A percentile compares a stretch with the other conserved stretches of the same genome.
These are phyloP conservation scores for Penicillium sp. DNA, from an alignment of 2,329 filamentous ascomycete genomes.

Conservation along the genomic window DNA sequence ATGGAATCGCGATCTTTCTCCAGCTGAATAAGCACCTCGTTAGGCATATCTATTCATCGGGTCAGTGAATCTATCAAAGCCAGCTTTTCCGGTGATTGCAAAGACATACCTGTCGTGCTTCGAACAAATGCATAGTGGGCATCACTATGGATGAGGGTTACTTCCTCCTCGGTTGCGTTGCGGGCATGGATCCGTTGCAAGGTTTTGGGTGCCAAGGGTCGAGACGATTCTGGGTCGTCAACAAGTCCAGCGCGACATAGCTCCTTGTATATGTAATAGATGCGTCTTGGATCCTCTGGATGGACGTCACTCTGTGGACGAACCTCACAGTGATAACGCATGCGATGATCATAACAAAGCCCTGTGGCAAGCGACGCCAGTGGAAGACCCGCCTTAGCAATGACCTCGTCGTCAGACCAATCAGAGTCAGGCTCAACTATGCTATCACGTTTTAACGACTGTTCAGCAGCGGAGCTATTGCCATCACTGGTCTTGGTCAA, in stretches of 20 bases:
- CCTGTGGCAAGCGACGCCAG: conserved; percentile 63
- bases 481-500: conserved; percentile 28
- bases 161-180: conserved; percentile 74
- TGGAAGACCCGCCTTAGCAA: conserved; percentile 43
- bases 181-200: conserved; percentile 72
- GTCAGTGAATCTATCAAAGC: conserved; percentile 14
- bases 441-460: conserved; percentile 29
- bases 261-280: conserved; percentile 88
- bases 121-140: conserved; percentile 78
- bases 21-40: conserved; percentile 65
- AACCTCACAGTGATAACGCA: conserved; percentile 92
- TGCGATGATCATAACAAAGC: conserved; percentile 86
- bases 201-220: conserved; percentile 52
- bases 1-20: conserved; percentile 71
- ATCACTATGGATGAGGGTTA: conserved; percentile 73
- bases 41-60: conserved; percentile 43
- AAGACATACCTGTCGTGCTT: conserved; percentile 46
- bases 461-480: conserved; percentile 21
- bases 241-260: conserved; percentile 80
- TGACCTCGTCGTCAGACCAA: conserved; percentile 39
- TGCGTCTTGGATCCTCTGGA: conserved; percentile 88
- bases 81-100: neutral
- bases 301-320: conserved; percentile 70
- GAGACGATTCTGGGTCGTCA: conserved; percentile 55
- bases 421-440: conserved; percentile 42